Evolutionary conservation across 257 asterid genomes (phyloP).

Genomic region (Primulina tabacum): DNA sequence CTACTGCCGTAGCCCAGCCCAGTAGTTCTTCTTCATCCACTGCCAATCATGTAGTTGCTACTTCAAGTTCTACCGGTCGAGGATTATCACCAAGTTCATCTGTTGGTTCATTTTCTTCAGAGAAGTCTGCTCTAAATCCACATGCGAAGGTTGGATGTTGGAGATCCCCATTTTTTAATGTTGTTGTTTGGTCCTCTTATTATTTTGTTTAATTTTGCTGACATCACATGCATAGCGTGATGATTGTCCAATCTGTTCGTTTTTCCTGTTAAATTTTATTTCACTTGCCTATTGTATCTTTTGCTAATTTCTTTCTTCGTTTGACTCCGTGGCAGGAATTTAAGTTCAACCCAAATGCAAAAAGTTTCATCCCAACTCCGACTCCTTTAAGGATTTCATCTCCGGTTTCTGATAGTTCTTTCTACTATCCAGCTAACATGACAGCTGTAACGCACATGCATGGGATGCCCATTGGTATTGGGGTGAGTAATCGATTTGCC

Average conservation of each 20-base stretch:
- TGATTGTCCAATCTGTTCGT: neutral
- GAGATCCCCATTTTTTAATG: too few species aligned
- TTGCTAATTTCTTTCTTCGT: conserved; percentile 22
- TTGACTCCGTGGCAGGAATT: conserved; percentile 58
- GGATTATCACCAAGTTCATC: conserved; percentile 84
- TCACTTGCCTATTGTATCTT: neutral
- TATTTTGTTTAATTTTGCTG: neutral
- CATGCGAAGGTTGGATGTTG: conserved; percentile 68
- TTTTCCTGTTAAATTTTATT: too few species aligned
- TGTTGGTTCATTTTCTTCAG: conserved; percentile 77
- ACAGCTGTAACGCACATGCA: conserved; percentile 68
- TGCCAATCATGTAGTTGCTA: conserved; percentile 62
- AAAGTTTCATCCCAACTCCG: conserved; percentile 78
- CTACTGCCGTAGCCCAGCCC: conserved; percentile 44
- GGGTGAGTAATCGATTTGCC: conserved; percentile 38
- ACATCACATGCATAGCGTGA: neutral
- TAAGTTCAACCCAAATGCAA: conserved; percentile 82
- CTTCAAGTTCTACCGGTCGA: conserved; percentile 63
- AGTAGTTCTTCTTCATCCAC: conserved; percentile 60
- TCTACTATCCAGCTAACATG: conserved; percentile 77
- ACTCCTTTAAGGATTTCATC: conserved; percentile 71
- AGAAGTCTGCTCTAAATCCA: conserved; percentile 84
- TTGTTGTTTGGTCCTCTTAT: neutral
- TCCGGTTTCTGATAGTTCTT: conserved; percentile 74
- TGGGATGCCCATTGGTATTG: conserved; percentile 79